Conservation (phyloP, 495 filamentous ascomycete genomes). For the Trichoderma erinaceum region DNA sequence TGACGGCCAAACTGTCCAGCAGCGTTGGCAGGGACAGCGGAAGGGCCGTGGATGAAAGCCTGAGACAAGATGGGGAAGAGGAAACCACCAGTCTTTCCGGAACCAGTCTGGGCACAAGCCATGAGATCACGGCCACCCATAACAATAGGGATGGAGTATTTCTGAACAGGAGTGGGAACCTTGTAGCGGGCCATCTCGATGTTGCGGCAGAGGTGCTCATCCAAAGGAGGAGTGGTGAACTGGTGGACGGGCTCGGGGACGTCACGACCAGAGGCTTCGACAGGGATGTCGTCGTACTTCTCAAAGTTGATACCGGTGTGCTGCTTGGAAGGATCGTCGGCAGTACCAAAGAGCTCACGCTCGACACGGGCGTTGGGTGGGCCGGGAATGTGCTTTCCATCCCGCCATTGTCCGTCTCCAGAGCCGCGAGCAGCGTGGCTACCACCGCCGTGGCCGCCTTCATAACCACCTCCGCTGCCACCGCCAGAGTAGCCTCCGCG, state of each 20-base stretch:
- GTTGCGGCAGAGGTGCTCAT: conserved; percentile 84
- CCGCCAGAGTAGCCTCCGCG: conserved; percentile 39
- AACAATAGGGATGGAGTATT: conserved; percentile 96
- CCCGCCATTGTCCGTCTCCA: conserved; percentile 91
- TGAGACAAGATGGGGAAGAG: conserved; percentile 97
- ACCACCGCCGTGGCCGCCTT: conserved; percentile 44
- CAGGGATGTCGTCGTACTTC: conserved; percentile 99
- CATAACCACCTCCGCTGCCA: conserved; percentile 47
- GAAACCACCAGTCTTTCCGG: conserved; percentile 99
- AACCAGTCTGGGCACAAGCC: conserved; percentile 98
- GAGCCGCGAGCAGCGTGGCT: conserved; percentile 58
- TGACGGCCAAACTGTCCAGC: conserved; percentile 69
- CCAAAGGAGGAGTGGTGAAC: conserved; percentile 91
- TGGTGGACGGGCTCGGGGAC: conserved; percentile 84
- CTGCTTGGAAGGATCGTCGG: conserved; percentile 91
- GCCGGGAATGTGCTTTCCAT: conserved; percentile 92
- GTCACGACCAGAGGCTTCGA: conserved; percentile 90
- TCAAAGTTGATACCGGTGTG: conserved; percentile 98
- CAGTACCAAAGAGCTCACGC: conserved; percentile 89
- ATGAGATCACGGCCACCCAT: conserved; percentile 95
- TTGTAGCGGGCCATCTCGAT: conserved; percentile 91
- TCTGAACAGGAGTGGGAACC: conserved; percentile 91
- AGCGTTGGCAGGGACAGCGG: conserved; percentile 52
- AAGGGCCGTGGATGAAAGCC: conserved; percentile 83
- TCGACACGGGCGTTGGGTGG: conserved; percentile 81